Base-by-base conservation (phyloP, 805 yeast genomes). In the Barnettozyma siamensis region DNA sequence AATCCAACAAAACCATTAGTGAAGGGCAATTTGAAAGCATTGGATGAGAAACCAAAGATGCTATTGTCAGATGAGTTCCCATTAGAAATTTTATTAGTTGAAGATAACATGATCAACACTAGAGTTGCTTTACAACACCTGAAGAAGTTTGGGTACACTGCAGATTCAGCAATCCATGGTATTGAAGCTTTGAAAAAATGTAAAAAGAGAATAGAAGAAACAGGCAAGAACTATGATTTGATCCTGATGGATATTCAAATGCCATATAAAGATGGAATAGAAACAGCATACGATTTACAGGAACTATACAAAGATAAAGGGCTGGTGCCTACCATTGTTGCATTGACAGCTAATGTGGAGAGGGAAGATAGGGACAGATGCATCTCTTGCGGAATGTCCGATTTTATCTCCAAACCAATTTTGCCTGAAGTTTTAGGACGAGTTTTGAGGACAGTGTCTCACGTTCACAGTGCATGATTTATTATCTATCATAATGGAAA, bases 181-280 rank as follows among this genome's bases (percentile, higher is more conserved):
- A 75, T 79, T 51, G 96, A 91, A 54, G 99, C 98, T 0, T 73
- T 91, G 2, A 93, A 87, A 48, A 85, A 78, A 61, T 91, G 97
- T 96, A 70, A 83, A 48, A 76, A 75, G 42, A 96, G 96, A 6
- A 43, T 60, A 4, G 44, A 54, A 16, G 52, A 52, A 1, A 55
- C 55, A 5, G 62, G 64, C 12, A 50, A 58, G 13, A 96, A 96
- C 2, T 87, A 83, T 55, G 97, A 91, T 59, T 67, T 91, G 46
- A 89, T 94, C 27, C 73, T 91, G 35, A 91, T 91, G 98, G 99
- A 91, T 67, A 83, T 91, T 51, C 98, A 91, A 63, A 71, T 93
- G 50, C 99, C 98, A 0, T 89, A 85, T 3, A 81, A 88, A 67
- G 85, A 95, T 7, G 98, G 98, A 21, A 78, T 91, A 35, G 96